Conservation (phyloP, 129 eudicot species). For the Chrysanthemum makinoi region DNA sequence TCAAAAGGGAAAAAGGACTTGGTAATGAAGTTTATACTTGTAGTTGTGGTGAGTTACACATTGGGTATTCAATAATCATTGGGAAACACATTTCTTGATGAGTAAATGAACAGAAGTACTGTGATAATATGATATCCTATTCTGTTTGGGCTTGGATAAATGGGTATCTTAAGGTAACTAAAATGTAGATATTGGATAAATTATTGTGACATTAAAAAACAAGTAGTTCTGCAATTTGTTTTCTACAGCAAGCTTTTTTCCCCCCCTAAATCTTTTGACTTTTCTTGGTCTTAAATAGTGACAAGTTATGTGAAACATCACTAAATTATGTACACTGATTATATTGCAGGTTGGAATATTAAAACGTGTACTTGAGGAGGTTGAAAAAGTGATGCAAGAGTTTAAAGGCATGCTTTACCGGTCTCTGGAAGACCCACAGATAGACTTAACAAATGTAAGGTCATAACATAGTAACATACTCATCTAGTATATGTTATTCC, state of each 20-base stretch:
- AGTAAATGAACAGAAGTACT: neutral
- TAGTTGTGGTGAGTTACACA: constrained; percentile 3
- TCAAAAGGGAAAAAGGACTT: neutral
- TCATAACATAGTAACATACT: constrained; percentile 16
- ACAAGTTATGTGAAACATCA: neutral
- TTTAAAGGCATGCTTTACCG: constrained; percentile 91
- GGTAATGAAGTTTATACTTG: neutral
- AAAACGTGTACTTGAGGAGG: constrained; percentile 98
- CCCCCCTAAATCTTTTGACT: constrained; percentile 21
- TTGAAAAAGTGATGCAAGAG: constrained; percentile 98
- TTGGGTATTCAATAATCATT: neutral
- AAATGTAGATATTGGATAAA: neutral
- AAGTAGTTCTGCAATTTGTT: neutral
- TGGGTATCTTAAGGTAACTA: neutral
- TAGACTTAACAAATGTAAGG: constrained; percentile 80
- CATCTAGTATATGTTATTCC: constrained; percentile 5
- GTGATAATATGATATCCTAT: neutral
- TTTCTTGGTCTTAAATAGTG: neutral
- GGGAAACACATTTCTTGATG: neutral
- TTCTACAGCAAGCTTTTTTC: neutral
- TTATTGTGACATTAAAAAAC: neutral
- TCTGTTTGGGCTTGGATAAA: neutral
- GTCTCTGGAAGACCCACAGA: constrained; percentile 90
- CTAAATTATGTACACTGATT: neutral
- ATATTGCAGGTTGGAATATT: constrained; percentile 85